phyloP scores from a whole-genome alignment of 2,329 filamentous ascomycete genomes.

The Zalaria obscura region DNA sequence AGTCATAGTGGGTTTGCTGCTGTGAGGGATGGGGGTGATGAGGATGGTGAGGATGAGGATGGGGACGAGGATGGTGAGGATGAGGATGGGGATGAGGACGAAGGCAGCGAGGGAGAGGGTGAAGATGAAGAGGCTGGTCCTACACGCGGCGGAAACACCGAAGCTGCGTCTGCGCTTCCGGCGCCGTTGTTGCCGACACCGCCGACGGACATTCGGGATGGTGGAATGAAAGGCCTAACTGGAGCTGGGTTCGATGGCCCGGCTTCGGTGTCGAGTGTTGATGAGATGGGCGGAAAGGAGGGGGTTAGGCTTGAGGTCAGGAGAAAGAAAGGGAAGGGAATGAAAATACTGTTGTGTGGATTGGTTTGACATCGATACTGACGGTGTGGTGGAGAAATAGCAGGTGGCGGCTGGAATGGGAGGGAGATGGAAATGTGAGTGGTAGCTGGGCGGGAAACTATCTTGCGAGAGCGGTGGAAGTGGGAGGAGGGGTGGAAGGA shows the following conservation, averaged over 20 bases:
- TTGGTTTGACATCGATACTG: conserved; percentile 1
- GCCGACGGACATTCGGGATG: neutral
- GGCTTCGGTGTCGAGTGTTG: neutral
- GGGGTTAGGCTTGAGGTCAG: neutral
- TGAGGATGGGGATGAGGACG: neutral
- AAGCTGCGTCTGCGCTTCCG: conserved; percentile 1
- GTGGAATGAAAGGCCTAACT: neutral
- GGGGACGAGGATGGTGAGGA: neutral
- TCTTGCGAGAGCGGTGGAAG: no score
- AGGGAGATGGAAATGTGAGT: no score
- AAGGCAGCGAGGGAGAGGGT: no score
- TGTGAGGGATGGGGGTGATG: no score
- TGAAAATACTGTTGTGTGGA: conserved; percentile 4
- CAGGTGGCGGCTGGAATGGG: no score
- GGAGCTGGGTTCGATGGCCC: no score
- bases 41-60: conserved; percentile 1
- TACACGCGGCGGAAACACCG: no score
- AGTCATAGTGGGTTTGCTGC: no score
- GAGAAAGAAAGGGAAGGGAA: neutral
- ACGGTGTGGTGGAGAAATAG: no score
- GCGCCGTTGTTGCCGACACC: neutral
- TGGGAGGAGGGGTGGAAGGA: no score
- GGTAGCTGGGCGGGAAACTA: no score
- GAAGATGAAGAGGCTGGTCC: conserved; percentile 1
- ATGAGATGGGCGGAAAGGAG: neutral